Conservation (phyloP, 345 rosid genomes). For the Gossypium mustelinum region DNA sequence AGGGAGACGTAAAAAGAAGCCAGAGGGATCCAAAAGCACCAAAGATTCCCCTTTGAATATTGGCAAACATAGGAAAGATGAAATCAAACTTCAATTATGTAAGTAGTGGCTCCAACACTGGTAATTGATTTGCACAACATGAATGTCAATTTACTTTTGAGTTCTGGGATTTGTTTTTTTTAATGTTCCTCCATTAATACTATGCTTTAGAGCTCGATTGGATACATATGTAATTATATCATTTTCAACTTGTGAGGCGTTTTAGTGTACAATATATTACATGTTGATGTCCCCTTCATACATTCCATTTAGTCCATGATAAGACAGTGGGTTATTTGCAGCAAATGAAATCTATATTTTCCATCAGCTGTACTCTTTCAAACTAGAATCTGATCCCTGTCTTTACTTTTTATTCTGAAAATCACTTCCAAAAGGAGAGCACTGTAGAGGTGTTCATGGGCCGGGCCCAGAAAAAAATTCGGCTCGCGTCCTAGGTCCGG, state of each 20-base stretch:
- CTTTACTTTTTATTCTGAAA: constrained; percentile 11
- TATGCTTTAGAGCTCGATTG: not conserved
- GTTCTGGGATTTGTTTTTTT: constrained; percentile 16
- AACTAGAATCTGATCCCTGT: constrained; percentile 16
- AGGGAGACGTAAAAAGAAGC: constrained; percentile 60
- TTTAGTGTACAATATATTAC: not conserved
- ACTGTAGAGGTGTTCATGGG: no score
- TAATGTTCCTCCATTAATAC: not conserved
- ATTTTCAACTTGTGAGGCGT: not conserved
- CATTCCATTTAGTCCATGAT: not conserved
- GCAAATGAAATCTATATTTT: not conserved
- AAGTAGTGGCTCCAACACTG: constrained; percentile 26
- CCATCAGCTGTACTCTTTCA: constrained; percentile 5
- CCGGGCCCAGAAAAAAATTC: no score
- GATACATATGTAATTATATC: no score
- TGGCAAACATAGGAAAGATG: constrained; percentile 39
- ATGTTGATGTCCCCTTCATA: not conserved
- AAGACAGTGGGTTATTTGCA: constrained; percentile 1
- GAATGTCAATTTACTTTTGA: constrained; percentile 21
- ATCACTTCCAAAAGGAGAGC: constrained; percentile 12
- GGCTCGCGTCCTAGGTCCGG: no score
- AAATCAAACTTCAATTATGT: constrained; percentile 23
- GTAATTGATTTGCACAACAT: constrained; percentile 20
- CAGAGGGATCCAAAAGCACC: constrained; percentile 45
- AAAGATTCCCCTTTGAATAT: constrained; percentile 49